Conservation (phyloP, 345 rosid species). For the Capsella bursapastoris region DNA sequence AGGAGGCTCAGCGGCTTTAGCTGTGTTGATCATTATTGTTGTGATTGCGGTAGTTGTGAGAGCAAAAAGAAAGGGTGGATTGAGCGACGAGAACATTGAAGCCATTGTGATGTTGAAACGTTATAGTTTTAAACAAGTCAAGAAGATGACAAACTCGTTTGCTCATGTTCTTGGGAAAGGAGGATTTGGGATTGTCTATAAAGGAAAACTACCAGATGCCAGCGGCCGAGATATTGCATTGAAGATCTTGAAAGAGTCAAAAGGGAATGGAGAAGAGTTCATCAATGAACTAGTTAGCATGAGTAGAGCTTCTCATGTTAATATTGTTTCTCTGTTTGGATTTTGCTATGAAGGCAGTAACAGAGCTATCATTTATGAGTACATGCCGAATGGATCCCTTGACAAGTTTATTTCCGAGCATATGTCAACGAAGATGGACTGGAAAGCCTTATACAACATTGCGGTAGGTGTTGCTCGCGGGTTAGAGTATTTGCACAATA, state of each 20-base stretch:
- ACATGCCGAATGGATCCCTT: conserved; percentile 51
- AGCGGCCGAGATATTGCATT: conserved; percentile 47
- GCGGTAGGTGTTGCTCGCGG: conserved; percentile 47
- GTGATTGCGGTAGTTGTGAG: conserved; percentile 19
- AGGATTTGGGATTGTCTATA: conserved; percentile 46
- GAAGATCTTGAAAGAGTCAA: conserved; percentile 44
- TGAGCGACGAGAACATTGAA: conserved; percentile 32
- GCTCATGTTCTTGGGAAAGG: conserved; percentile 48
- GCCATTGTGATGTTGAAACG: conserved; percentile 39
- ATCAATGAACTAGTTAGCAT: conserved; percentile 57
- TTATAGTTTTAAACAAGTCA: conserved; percentile 40
- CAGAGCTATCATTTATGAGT: conserved; percentile 50
- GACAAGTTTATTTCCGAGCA: conserved; percentile 45
- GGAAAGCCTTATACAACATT: conserved; percentile 43
- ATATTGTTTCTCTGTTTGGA: conserved; percentile 43
- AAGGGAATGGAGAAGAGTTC: conserved; percentile 53
- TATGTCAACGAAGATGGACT: conserved; percentile 16
- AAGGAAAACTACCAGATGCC: conserved; percentile 40
- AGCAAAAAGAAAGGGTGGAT: background rate
- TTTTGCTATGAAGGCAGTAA: conserved; percentile 41
- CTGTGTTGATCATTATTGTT: conserved; percentile 6
- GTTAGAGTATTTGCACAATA: conserved; percentile 53
- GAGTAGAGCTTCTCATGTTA: conserved; percentile 60
- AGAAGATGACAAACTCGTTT: conserved; percentile 47
- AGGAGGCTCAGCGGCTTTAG: conserved; percentile 28